Base-by-base conservation (phyloP, 139 green algal genomes). In the Chlorokybus atmophyticus region DNA sequence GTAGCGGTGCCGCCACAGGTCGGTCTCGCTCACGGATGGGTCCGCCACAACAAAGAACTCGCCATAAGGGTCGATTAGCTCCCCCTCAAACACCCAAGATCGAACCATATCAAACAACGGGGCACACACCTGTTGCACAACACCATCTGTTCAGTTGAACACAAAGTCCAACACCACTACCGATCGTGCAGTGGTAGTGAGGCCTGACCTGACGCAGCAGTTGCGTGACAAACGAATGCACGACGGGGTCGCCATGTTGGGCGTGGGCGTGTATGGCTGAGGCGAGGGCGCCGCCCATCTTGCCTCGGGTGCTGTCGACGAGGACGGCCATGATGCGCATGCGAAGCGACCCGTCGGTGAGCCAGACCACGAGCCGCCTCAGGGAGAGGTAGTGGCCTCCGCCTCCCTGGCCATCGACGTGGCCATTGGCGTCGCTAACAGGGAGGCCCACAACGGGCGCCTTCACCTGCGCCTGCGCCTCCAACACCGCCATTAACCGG, bases 401-500 rank as follows among this genome's bases (percentile, higher is more conserved):
- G 30, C 48, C 2, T 10, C 35, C 48, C 29, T 30, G 2, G 7
- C 31, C 28, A 4, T 25, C 42, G 3, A 35, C 55, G n/a, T n/a
- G n/a, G n/a, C n/a, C n/a, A n/a, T n/a, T n/a, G n/a, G n/a, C n/a
- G n/a, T n/a, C n/a, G n/a, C n/a, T n/a, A n/a, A n/a, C n/a, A n/a
- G n/a, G n/a, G n/a, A n/a, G n/a, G n/a, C n/a, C n/a, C n/a, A n/a
- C n/a, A 32, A 29, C 4, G 6, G 26, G 19, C 7, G 31, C 30
- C 29, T 24, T 25, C 40, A 58, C 40, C 17, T 68, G 64, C 35
- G 72, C 52, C 59, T 90, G 82, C 6, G 60, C 55, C 67, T 95
- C 81, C 55, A 96, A 68, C 50, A 90, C 73, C 14, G 88, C 87
- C 64, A 96, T 72, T 3, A 95, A 63, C 24, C 79, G 74, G 72